A percentile compares a stretch with the other conserved stretches of the same genome.
phyloP scores from a whole-genome alignment of 371 early-diverging fungal species.

The Saksenaea oblongispora region DNA sequence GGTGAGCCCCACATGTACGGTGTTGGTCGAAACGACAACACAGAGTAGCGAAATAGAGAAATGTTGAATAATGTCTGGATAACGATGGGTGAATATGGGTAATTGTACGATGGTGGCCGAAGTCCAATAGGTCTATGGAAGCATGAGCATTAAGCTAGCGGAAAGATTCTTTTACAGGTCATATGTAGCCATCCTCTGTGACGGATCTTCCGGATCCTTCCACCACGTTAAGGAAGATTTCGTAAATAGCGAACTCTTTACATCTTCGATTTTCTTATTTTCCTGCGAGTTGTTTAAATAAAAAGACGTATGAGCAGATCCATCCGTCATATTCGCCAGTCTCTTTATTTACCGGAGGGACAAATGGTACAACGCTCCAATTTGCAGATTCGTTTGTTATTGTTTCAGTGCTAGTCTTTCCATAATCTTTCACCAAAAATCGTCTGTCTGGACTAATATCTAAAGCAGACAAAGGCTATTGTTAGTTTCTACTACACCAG shows the following conservation, averaged over 20 bases:
- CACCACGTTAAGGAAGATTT: slow-evolving; percentile 40
- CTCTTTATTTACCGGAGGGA: neutral
- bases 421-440: slow-evolving; percentile 13
- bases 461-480: neutral
- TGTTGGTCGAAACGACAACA: slow-evolving; percentile 35
- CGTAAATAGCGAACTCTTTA: neutral
- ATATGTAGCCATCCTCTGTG: slow-evolving; percentile 20
- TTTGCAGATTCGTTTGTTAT: slow-evolving; percentile 14
- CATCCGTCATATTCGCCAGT: neutral
- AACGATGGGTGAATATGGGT: slow-evolving; percentile 34
- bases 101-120: slow-evolving; percentile 42
- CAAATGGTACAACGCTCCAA: slow-evolving; percentile 40
- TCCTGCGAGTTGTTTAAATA: neutral
- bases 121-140: slow-evolving; percentile 40
- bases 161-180: slow-evolving; percentile 21
- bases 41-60: slow-evolving; percentile 28
- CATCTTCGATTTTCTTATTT: neutral
- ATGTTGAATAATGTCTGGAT: slow-evolving; percentile 45
- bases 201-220: slow-evolving; percentile 44
- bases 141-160: neutral
- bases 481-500: neutral
- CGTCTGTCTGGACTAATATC: neutral
- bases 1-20: slow-evolving; percentile 35
- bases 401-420: neutral
- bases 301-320: neutral